Conservation (phyloP, 345 rosid genomes). For the Limnanthes douglasii region DNA sequence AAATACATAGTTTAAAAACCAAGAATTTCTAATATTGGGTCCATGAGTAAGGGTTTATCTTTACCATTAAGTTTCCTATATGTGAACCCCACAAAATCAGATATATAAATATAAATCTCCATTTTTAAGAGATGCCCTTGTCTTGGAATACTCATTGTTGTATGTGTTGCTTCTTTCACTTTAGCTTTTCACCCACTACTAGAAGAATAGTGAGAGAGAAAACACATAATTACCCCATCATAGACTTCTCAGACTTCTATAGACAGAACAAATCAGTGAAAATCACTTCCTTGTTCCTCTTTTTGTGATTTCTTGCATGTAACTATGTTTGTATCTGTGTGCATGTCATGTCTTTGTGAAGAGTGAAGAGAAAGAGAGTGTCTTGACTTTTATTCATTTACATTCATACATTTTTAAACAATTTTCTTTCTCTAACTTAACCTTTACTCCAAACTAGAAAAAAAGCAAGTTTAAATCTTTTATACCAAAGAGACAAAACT, state of each 20-base stretch:
- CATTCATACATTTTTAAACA: background rate
- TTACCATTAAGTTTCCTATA: constrained; percentile 24
- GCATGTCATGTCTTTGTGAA: background rate
- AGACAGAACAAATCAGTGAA: constrained; percentile 14
- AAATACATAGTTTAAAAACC: constrained; percentile 16
- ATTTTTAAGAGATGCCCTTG: constrained; percentile 12
- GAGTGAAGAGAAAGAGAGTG: constrained; percentile 2
- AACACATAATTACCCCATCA: constrained; percentile 39
- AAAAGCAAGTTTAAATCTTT: no score
- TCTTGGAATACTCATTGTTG: constrained; percentile 12
- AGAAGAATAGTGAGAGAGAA: constrained; percentile 5
- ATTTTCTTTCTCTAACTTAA: background rate
- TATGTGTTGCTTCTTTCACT: constrained; percentile 5
- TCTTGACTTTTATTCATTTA: no score
- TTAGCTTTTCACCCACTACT: constrained; percentile 15
- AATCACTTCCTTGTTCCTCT: constrained; percentile 14
- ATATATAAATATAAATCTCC: constrained; percentile 16
- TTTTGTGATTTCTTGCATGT: constrained; percentile 33
- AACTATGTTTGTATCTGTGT: constrained; percentile 11
- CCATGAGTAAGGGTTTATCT: constrained; percentile 21
- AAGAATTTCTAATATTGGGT: constrained; percentile 31
- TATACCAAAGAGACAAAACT: no score
- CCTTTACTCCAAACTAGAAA: background rate
- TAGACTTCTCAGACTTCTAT: constrained; percentile 25
- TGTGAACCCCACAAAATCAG: constrained; percentile 51